A percentile compares a stretch with the other conserved stretches of the same genome.
Conservation (phyloP, 1,139 yeast genomes). For the Debaryomyces sp. region DNA sequence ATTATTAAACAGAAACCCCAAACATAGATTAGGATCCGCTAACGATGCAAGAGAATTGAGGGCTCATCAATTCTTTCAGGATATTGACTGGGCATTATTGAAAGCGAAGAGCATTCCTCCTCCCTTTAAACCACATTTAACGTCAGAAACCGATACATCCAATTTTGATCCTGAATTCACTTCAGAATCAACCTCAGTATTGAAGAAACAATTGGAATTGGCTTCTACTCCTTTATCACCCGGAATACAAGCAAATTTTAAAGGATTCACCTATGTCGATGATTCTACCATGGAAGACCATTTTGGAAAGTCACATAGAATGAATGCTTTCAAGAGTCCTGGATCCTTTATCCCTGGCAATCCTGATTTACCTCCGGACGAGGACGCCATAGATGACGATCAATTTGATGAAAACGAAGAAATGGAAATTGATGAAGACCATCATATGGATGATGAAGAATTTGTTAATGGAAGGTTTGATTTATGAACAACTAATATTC, state of each 20-base stretch:
- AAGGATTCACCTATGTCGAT: constrained; percentile 94
- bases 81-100: constrained; percentile 85
- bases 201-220: constrained; percentile 67
- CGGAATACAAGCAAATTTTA: constrained; percentile 92
- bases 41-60: constrained; percentile 91
- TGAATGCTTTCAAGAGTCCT: constrained; percentile 55
- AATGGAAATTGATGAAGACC: constrained; percentile 55
- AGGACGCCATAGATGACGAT: constrained; percentile 79
- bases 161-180: constrained; percentile 98
- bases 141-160: constrained; percentile 90
- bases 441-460: constrained; percentile 59
- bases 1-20: constrained; percentile 89
- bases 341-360: constrained; percentile 80
- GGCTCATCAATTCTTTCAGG: constrained; percentile 88
- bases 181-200: constrained; percentile 80
- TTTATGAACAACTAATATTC: constrained; percentile 37
- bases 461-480: constrained; percentile 91
- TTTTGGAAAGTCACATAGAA: constrained; percentile 52
- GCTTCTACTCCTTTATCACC: constrained; percentile 86
- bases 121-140: constrained; percentile 92
- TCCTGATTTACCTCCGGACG: constrained; percentile 79
- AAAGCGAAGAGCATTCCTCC: constrained; percentile 88
- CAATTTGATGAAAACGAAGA: constrained; percentile 61
- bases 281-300: constrained; percentile 92
- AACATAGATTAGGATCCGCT: constrained; percentile 86